Percentiles rank a stretch among this genome's conserved stretches.
Conservation (phyloP, 345 rosid species). For the Hibiscus tridactylites region DNA sequence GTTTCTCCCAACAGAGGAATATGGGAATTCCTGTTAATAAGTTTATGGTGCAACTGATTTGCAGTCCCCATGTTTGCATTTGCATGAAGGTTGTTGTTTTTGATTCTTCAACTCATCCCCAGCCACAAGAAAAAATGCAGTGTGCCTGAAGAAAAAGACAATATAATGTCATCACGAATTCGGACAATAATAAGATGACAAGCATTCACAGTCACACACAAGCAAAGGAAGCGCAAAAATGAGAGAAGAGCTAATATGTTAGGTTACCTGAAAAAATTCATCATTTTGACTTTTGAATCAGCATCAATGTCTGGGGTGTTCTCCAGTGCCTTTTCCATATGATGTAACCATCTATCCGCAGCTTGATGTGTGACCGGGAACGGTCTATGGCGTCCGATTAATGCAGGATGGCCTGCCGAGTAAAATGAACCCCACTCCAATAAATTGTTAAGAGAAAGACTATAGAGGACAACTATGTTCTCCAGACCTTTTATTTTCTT, state of each 20-base stretch:
- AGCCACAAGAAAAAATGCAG: constrained; percentile 91
- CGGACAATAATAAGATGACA: no score
- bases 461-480: neutral
- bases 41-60: constrained; percentile 28
- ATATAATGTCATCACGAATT: neutral
- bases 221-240: neutral
- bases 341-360: constrained; percentile 82
- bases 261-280: constrained; percentile 70
- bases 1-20: constrained; percentile 5
- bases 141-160: constrained; percentile 48
- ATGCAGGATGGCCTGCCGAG: constrained; percentile 70
- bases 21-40: neutral
- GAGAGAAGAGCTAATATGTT: constrained; percentile 13
- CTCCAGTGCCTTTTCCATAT: constrained; percentile 78
- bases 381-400: constrained; percentile 80
- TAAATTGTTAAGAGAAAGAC: neutral
- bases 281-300: constrained; percentile 70
- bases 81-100: constrained; percentile 38
- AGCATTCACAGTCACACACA: neutral
- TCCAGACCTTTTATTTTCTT: neutral
- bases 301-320: constrained; percentile 52
- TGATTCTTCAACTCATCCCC: constrained; percentile 77
- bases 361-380: constrained; percentile 80
- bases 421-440: neutral
- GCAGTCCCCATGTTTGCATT: constrained; percentile 44